These are phyloP conservation scores for Ophiostoma novo-ulmi DNA, from an alignment of 2,329 filamentous ascomycete species.

Conservation along the genomic window DNA sequence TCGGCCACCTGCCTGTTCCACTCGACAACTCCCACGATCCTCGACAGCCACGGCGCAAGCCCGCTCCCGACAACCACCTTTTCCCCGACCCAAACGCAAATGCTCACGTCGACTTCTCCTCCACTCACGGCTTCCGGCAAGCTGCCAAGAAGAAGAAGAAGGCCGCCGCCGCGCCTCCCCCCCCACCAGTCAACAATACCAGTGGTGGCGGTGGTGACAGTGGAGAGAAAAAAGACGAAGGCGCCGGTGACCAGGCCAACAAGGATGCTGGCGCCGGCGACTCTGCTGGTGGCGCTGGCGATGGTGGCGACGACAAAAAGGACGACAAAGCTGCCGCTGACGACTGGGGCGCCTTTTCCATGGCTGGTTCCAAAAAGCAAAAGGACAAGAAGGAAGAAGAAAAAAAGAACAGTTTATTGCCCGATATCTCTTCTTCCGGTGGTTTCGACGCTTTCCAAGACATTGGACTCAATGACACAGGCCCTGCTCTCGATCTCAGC, in stretches of 20 bases:
- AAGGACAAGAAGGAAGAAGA: conserved; percentile 46
- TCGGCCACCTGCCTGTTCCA: conserved; percentile 14
- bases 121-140: conserved; percentile 50
- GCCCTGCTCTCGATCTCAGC: conserved; percentile 49
- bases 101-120: conserved; percentile 53
- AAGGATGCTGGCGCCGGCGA: conserved; percentile 34
- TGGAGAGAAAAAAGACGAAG: conserved; percentile 35
- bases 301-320: conserved; percentile 29
- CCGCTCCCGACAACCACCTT: conserved; percentile 33
- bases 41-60: conserved; percentile 22
- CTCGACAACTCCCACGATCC: background rate
- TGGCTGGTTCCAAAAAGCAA: conserved; percentile 49
- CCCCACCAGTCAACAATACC: conserved; percentile 35
- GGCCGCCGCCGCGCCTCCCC: conserved; percentile 21
- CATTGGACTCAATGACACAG: conserved; percentile 58
- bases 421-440: conserved; percentile 28
- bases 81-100: conserved; percentile 44
- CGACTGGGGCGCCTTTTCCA: conserved; percentile 44
- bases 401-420: conserved; percentile 26
- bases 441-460: conserved; percentile 60
- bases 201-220: conserved; percentile 33
- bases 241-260: conserved; percentile 30
- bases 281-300: conserved; percentile 31
- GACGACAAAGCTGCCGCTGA: conserved; percentile 33
- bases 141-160: conserved; percentile 54